Evolutionary conservation across 768 basidiomycete genomes (phyloP).

Genomic region (Sporobolomyces phaffii): DNA sequence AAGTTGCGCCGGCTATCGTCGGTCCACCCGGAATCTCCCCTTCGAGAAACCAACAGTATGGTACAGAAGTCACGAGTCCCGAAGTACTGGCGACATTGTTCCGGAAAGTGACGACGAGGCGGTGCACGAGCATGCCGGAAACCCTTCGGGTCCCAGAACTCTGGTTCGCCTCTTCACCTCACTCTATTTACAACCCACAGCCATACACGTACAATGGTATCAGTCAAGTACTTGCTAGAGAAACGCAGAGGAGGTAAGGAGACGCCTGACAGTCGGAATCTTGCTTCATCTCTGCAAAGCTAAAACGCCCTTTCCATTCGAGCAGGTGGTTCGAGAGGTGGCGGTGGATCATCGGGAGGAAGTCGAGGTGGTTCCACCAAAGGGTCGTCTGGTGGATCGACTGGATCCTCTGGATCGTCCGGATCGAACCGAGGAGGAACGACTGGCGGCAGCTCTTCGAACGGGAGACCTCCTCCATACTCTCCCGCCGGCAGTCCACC

Average conservation of each 20-base stretch:
- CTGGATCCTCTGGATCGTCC: neutral
- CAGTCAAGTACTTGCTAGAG: slow-evolving; percentile 10
- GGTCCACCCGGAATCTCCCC: too few species aligned
- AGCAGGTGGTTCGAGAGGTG: neutral
- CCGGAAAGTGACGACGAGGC: too few species aligned
- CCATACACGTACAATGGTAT: slow-evolving; percentile 5
- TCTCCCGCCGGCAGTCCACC: too few species aligned
- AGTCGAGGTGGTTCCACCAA: neutral
- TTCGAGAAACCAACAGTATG: too few species aligned
- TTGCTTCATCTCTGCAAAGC: neutral
- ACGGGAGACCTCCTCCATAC: neutral
- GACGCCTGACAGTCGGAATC: too few species aligned
- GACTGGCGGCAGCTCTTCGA: neutral
- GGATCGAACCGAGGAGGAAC: neutral
- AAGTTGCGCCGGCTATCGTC: too few species aligned
- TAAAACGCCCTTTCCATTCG: neutral
- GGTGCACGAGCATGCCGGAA: too few species aligned
- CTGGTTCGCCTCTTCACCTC: too few species aligned
- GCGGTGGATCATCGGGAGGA: slow-evolving; percentile 1
- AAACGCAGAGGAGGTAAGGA: slow-evolving; percentile 13
- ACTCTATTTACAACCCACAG: too few species aligned
- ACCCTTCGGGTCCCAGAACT: too few species aligned
- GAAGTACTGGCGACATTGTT: too few species aligned
- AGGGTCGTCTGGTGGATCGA: neutral
- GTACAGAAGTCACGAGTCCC: too few species aligned